Percentiles rank a stretch among this genome's conserved stretches.
Evolutionary conservation across 164 flowering plant species (phyloP).

Genomic region (Berberis thunbergii): DNA sequence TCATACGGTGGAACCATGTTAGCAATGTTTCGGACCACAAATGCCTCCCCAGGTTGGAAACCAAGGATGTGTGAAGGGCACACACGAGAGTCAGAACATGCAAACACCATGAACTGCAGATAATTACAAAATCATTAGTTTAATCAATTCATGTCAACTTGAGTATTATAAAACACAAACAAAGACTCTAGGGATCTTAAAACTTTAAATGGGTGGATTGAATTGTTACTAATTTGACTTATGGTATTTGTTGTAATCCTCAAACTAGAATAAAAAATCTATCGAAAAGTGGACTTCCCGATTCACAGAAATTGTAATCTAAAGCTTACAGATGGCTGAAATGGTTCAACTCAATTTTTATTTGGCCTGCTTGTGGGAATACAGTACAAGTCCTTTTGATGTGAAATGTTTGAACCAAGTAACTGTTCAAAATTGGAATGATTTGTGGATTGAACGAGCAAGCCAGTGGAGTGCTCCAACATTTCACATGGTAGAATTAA

Average conservation of each 20-base stretch:
- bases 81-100: slow-evolving; percentile 88
- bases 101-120: slow-evolving; percentile 80
- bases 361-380: too few relatives aligned
- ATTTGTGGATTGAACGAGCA: too few relatives aligned
- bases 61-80: slow-evolving; percentile 76
- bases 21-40: slow-evolving; percentile 75
- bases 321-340: too few relatives aligned
- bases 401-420: neutral
- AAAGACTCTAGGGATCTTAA: neutral
- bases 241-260: too few relatives aligned
- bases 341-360: too few relatives aligned
- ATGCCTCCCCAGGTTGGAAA: slow-evolving; percentile 91
- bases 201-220: neutral
- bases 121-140: neutral
- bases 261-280: too few relatives aligned
- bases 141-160: neutral
- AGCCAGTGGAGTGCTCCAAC: too few relatives aligned
- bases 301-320: too few relatives aligned
- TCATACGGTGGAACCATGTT: slow-evolving; percentile 84
- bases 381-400: too few relatives aligned
- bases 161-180: neutral
- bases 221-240: too few relatives aligned
- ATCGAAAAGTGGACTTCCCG: too few relatives aligned
- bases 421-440: neutral
- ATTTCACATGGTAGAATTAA: too few relatives aligned